Evolutionary conservation across 768 basidiomycete species (phyloP).

Genomic region (Kwoniella bestiolae): DNA sequence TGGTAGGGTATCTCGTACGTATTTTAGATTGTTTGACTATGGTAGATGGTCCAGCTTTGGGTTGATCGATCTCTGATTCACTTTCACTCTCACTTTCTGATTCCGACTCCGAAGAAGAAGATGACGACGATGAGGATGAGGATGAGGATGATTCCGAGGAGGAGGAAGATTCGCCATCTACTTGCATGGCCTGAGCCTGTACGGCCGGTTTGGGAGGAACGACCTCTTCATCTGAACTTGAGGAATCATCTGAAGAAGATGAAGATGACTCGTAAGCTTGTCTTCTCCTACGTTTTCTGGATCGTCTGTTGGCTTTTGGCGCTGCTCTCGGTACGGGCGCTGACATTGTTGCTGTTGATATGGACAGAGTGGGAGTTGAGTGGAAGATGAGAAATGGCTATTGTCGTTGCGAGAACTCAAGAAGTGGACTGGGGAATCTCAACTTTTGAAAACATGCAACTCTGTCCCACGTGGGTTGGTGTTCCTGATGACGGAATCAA

Average conservation of each 20-base stretch:
- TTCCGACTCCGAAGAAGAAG: slow-evolving; percentile 20
- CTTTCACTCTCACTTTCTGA: slow-evolving; percentile 35
- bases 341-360: slow-evolving; percentile 3
- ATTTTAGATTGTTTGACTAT: slow-evolving; percentile 18
- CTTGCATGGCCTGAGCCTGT: slow-evolving; percentile 7
- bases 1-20: slow-evolving; percentile 26
- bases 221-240: slow-evolving; percentile 21
- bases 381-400: neutral
- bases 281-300: slow-evolving; percentile 34
- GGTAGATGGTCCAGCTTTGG: slow-evolving; percentile 15
- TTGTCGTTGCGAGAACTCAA: neutral
- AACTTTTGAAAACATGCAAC: slow-evolving; percentile 4
- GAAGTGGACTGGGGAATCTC: neutral
- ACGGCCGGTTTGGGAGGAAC: neutral
- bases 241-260: slow-evolving; percentile 24
- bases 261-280: slow-evolving; percentile 31
- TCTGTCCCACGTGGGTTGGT: neutral
- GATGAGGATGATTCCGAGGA: slow-evolving; percentile 17
- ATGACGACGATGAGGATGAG: slow-evolving; percentile 30
- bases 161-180: slow-evolving; percentile 30
- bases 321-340: slow-evolving; percentile 14
- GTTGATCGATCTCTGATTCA: slow-evolving; percentile 22
- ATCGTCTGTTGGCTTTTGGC: slow-evolving; percentile 21
- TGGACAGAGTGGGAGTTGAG: neutral
- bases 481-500: slow-evolving; percentile 4